Base-by-base conservation (phyloP, 768 basidiomycete species). In the Suillus lakei region DNA sequence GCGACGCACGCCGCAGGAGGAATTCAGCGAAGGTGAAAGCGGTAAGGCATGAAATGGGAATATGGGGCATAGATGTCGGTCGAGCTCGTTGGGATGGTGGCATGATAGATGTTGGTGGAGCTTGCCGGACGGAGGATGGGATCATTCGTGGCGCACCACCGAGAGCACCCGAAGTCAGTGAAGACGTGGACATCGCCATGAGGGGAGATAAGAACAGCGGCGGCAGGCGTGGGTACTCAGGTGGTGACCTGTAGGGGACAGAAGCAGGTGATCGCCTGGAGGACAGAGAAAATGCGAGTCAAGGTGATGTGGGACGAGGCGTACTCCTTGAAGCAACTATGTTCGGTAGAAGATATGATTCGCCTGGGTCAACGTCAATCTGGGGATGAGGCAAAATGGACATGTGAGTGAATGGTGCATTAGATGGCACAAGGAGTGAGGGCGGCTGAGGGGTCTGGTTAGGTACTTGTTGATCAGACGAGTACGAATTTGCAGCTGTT, bases 101-200 rank as follows among this genome's bases (percentile, higher is more conserved):
- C n/a, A n/a, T n/a, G n/a, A n/a, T n/a, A n/a, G n/a, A n/a, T n/a
- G n/a, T n/a, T n/a, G n/a, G n/a, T n/a, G n/a, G n/a, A n/a, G n/a
- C n/a, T n/a, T n/a, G n/a, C n/a, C n/a, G n/a, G n/a, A n/a, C n/a
- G n/a, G n/a, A n/a, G n/a, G n/a, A n/a, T n/a, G n/a, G n/a, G n/a
- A 93, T 92, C 63, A 86, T 93, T 50, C 88, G 83, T 16, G 83
- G 74, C 0, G 60, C 58, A 4, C 67, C 72, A 2, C 80, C 82
- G 12, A 79, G 67, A 3, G 79, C 74, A 9, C 64, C 64, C 10
- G 69, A 62, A 12, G 74, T 74, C 59, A 81, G 65, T 21, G 79
- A 78, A 1, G 77, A 76, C 23, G 75, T 72, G 1, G 81, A 80
- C 23, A 71, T 65, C 53, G 70, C 72, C 66, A 75, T 77, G 23